Conservation (phyloP, 2,329 filamentous ascomycete species). For the Phialemoniopsis sp. region DNA sequence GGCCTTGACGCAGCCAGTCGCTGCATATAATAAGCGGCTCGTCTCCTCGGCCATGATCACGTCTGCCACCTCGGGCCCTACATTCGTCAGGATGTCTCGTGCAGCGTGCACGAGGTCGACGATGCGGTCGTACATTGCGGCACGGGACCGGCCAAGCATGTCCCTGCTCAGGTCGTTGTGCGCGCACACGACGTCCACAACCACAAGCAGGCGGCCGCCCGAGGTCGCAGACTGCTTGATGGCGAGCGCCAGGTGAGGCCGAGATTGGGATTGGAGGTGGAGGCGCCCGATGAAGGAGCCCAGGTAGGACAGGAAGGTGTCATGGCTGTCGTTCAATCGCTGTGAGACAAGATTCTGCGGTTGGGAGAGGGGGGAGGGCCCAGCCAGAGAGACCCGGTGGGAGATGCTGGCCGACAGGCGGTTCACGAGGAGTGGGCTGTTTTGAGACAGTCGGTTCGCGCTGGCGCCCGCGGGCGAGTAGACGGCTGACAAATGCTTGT, state of each 20-base stretch:
- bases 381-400: constrained; percentile 75
- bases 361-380: constrained; percentile 56
- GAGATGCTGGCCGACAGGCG: constrained; percentile 53
- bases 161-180: constrained; percentile 68
- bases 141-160: constrained; percentile 63
- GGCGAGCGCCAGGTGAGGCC: constrained; percentile 74
- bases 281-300: constrained; percentile 89
- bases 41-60: constrained; percentile 79
- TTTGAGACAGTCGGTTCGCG: constrained; percentile 29
- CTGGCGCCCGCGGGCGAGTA: constrained; percentile 21
- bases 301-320: constrained; percentile 84
- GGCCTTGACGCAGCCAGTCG: constrained; percentile 82
- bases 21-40: constrained; percentile 68
- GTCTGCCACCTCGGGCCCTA: constrained; percentile 67
- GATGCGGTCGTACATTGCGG: constrained; percentile 75
- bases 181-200: constrained; percentile 78
- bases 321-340: constrained; percentile 74
- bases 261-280: constrained; percentile 88
- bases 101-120: constrained; percentile 77
- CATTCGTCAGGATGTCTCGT: constrained; percentile 69
- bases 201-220: constrained; percentile 71
- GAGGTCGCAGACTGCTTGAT: constrained; percentile 81
- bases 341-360: constrained; percentile 78
- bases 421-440: constrained; percentile 31
- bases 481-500: constrained; percentile 43